These are phyloP conservation scores for Penicillium verrucosum DNA, from an alignment of 2,329 filamentous ascomycete genomes.

Conservation along the genomic window DNA sequence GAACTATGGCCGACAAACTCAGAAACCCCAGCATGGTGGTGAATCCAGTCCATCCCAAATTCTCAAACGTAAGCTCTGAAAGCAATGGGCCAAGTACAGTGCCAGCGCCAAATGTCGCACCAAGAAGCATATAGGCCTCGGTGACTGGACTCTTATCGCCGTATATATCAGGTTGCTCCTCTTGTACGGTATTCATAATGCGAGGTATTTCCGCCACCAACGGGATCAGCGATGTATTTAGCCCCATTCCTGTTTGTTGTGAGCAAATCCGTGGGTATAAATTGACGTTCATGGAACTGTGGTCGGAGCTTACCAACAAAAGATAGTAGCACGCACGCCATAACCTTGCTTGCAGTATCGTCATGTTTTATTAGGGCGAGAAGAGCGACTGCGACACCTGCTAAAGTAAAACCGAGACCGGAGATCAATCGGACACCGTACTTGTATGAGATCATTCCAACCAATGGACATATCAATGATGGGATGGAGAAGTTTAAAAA, in stretches of 20 bases:
- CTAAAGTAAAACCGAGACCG: background rate
- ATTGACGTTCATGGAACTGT: too few species aligned
- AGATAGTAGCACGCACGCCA: background rate
- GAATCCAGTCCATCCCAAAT: slow-evolving; percentile 3
- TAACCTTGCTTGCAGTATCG: background rate
- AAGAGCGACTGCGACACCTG: background rate
- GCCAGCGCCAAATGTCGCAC: slow-evolving; percentile 8
- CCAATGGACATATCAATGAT: slow-evolving; percentile 1
- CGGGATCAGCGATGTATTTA: slow-evolving; percentile 3
- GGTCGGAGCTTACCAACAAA: background rate
- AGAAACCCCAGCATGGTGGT: background rate
- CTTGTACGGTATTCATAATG: background rate
- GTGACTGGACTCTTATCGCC: background rate
- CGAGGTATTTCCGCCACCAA: slow-evolving; percentile 6
- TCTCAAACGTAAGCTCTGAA: background rate
- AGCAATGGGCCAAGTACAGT: slow-evolving; percentile 3
- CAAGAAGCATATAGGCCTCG: slow-evolving; percentile 10
- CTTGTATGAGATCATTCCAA: slow-evolving; percentile 7
- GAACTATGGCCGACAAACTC: slow-evolving; percentile 1
- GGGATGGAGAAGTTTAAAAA: slow-evolving; percentile 5
- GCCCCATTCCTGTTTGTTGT: background rate
- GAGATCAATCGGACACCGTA: slow-evolving; percentile 1
- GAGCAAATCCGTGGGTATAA: background rate
- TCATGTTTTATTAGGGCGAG: background rate
- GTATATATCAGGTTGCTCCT: background rate